These are phyloP conservation scores for Trametes polyzona DNA, from an alignment of 1,284 basidiomycete genomes.

Conservation along the genomic window DNA sequence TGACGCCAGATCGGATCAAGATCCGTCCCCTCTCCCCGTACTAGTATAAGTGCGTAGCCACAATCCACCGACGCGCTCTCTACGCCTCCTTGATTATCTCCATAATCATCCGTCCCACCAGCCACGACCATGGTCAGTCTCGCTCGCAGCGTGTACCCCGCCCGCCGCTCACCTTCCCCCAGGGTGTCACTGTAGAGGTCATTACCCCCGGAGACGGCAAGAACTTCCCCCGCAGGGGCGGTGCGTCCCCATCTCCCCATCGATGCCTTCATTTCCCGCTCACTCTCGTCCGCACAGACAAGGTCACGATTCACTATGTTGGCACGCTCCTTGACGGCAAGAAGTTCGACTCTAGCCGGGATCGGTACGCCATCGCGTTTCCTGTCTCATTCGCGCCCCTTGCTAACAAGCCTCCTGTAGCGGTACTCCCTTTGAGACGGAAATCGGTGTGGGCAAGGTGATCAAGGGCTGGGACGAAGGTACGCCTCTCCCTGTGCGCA, in stretches of 20 bases:
- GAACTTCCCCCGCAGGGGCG: constrained; percentile 51
- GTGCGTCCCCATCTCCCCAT: constrained; percentile 37
- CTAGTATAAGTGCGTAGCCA: constrained; percentile 54
- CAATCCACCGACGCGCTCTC: constrained; percentile 29
- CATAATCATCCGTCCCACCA: constrained; percentile 37
- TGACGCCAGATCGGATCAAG: constrained; percentile 63
- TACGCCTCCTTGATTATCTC: constrained; percentile 41
- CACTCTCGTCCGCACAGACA: constrained; percentile 40
- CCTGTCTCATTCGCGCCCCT: not conserved
- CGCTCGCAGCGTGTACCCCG: constrained; percentile 2
- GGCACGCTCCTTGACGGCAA: constrained; percentile 65
- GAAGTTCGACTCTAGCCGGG: constrained; percentile 74
- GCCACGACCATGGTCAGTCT: constrained; percentile 35
- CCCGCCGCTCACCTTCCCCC: constrained; percentile 3
- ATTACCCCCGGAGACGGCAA: constrained; percentile 48
- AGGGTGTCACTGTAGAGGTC: constrained; percentile 51
- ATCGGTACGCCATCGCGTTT: constrained; percentile 46
- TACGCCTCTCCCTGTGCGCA: constrained; percentile 39
- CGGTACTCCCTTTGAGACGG: constrained; percentile 65
- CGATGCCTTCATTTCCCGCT: constrained; percentile 4
- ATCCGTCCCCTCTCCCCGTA: constrained; percentile 64
- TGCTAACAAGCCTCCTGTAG: constrained; percentile 38
- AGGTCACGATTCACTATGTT: constrained; percentile 72
- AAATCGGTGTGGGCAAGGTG: constrained; percentile 81
- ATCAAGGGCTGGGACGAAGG: constrained; percentile 94